These are phyloP conservation scores for Metschnikowia dekortorum DNA, from an alignment of 805 yeast genomes.

Conservation along the genomic window DNA sequence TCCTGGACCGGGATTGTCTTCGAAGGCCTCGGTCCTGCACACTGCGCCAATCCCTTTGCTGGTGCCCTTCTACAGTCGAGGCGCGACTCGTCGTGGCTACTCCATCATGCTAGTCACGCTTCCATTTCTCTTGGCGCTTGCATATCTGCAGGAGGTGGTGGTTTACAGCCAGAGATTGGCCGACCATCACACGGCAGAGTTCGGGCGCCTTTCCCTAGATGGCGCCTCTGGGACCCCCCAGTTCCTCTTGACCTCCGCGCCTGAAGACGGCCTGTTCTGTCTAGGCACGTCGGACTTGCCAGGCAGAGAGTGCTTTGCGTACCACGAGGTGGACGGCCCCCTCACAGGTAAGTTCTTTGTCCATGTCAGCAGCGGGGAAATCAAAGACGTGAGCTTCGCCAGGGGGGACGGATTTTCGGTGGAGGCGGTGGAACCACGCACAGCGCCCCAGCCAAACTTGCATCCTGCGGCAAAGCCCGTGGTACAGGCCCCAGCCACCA, in stretches of 20 bases:
- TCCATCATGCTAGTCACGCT: constrained; percentile 2
- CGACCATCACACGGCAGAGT: neutral
- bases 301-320: constrained; percentile 30
- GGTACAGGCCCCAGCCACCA: constrained; percentile 5
- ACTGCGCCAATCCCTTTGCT: neutral
- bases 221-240: constrained; percentile 2
- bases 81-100: too few relatives aligned
- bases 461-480: constrained; percentile 14
- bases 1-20: too few relatives aligned
- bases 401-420: constrained; percentile 1
- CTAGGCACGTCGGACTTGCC: constrained; percentile 31
- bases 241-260: constrained; percentile 6
- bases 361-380: constrained; percentile 3
- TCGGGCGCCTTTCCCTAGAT: constrained; percentile 18
- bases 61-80: too few relatives aligned
- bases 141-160: constrained; percentile 7
- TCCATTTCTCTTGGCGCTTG: constrained; percentile 4
- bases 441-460: constrained; percentile 29
- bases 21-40: neutral
- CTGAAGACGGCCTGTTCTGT: constrained; percentile 18
- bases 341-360: constrained; percentile 12
- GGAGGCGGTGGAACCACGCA: constrained; percentile 1
- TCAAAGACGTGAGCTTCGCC: constrained; percentile 5
- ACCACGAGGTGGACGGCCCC: constrained; percentile 6
- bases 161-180: constrained; percentile 4